Base-by-base conservation (phyloP, 192 early-diverging fungal species). In the Backusella morwellensis region DNA sequence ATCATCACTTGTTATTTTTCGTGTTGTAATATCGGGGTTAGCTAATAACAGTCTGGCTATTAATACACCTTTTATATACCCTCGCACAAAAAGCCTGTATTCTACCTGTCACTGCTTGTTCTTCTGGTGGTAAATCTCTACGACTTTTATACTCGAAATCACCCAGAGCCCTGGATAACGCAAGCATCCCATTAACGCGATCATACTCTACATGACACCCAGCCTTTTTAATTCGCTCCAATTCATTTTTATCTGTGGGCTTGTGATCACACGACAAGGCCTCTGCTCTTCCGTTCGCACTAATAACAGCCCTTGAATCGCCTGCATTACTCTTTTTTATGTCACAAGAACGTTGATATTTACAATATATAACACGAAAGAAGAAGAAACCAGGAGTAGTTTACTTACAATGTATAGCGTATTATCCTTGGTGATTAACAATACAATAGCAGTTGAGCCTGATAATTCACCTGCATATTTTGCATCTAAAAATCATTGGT, bases 141-240 rank as follows among this genome's bases (percentile, higher is more conserved):
- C 93, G 93, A 80, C 89, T 85, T 86, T 99, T 99, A 86, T 97
- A 99, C 83, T 98, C 97, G 88, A 96, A 98, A 80, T 99, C 97
- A 38, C 97, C 97, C 59, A 99, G 87, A 5, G 97, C 97, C 38
- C 97, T 92, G 67, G 96, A 97, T 41, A 99, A 87, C 3, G 97
- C 97, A 59, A 99, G 86, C 70, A 63, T 87, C 89, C 97, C 97
- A 84, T 99, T 99, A 63, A 99, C 97, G 66, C 97, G 92, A 1
- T 94, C 95, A 89, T 93, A 95, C 80, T 99, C 96, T 29, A 99
- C 96, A 87, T 96, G 97, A 23, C 97, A 95, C 68, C 97, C 97
- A 44, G 94, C 97, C 3, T 86, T 88, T 35, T 83, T 85, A 80
- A 99, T 99, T 76, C 97, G 91, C 66, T 88, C 78, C 19, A 87